Conservation (phyloP, 345 rosid species). For the Eucalyptus cladocalyx region DNA sequence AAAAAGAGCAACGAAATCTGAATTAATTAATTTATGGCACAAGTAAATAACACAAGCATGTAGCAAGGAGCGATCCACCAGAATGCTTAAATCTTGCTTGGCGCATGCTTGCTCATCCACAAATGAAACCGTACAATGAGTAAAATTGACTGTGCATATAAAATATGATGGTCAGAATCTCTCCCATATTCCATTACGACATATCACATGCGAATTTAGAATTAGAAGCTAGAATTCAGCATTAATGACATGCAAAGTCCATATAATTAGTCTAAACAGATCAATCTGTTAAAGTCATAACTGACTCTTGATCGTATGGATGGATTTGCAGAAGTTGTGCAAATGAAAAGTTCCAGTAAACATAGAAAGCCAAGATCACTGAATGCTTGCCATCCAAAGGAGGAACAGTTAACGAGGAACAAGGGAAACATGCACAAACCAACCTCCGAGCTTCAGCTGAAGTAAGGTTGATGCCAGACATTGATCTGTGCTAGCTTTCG, state of each 20-base stretch:
- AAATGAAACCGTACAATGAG: not conserved
- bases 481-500: not conserved
- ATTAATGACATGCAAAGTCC: not conserved
- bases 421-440: not conserved
- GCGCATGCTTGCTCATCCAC: not conserved
- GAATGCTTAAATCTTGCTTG: not conserved
- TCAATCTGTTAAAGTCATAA: not conserved
- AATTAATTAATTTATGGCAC: not conserved
- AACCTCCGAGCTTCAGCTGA: not conserved
- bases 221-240: not conserved
- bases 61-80: not conserved
- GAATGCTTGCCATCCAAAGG: not conserved
- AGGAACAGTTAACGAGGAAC: not conserved
- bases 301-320: not conserved
- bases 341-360: not conserved
- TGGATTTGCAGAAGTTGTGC: not conserved
- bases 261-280: not conserved
- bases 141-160: not conserved
- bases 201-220: not conserved
- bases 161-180: not conserved
- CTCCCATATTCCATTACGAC: not conserved
- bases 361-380: not conserved
- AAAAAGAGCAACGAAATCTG: not conserved
- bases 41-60: not conserved
- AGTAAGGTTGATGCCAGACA: not conserved